phyloP scores from a whole-genome alignment of 345 rosid species.

The Aquilaria yunnanensis region DNA sequence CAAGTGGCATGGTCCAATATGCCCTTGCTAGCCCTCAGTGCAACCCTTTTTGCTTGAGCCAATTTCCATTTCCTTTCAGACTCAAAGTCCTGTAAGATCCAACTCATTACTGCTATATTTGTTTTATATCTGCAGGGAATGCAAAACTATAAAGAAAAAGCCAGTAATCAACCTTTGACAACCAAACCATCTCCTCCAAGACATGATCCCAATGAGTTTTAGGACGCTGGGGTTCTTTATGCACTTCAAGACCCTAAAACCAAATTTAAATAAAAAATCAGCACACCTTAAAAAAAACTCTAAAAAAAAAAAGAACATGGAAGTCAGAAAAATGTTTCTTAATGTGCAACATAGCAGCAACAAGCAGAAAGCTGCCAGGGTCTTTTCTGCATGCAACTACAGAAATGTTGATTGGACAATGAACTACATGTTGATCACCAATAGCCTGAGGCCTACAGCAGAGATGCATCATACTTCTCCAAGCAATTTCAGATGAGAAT shows the following conservation, averaged over 20 bases:
- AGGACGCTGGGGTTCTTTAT: constrained; percentile 86
- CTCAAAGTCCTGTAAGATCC: constrained; percentile 76
- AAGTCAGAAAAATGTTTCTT: no score
- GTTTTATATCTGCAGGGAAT: constrained; percentile 1
- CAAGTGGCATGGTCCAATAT: constrained; percentile 88
- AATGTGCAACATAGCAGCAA: no score
- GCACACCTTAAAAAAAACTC: background rate
- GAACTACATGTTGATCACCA: no score
- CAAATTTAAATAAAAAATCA: constrained; percentile 12
- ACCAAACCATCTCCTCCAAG: constrained; percentile 95
- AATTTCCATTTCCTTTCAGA: constrained; percentile 99
- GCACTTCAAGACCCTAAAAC: constrained; percentile 85
- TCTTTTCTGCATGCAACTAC: no score
- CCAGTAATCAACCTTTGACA: constrained; percentile 68
- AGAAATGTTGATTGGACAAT: no score
- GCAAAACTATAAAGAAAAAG: constrained; percentile 6
- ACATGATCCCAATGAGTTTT: constrained; percentile 99
- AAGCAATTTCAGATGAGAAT: no score
- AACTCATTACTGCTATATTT: constrained; percentile 6
- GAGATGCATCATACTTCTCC: no score
- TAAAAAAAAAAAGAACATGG: no score
- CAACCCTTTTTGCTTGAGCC: constrained; percentile 91
- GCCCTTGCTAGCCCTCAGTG: constrained; percentile 94
- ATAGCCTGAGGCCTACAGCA: no score
- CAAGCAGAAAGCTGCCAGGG: no score